Conservation (phyloP, 345 rosid species). For the Salix suchowensis region DNA sequence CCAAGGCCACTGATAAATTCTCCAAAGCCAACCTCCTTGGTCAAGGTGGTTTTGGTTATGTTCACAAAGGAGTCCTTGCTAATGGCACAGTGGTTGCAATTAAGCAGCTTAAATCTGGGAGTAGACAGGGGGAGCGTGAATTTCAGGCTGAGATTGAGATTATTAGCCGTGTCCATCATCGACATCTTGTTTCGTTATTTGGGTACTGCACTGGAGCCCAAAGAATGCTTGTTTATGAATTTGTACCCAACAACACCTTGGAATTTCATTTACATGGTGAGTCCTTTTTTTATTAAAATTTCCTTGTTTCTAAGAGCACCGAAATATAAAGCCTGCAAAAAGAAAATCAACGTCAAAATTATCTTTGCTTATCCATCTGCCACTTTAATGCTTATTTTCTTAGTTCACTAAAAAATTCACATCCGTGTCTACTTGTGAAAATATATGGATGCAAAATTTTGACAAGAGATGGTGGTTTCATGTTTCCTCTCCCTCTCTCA, state of each 20-base stretch:
- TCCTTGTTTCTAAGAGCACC: neutral
- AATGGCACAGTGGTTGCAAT: conserved; percentile 27
- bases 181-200: conserved; percentile 24
- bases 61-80: conserved; percentile 22
- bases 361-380: neutral
- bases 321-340: neutral
- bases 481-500: too few relatives aligned
- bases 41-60: conserved; percentile 32
- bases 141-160: conserved; percentile 31
- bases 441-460: too few relatives aligned
- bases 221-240: conserved; percentile 28
- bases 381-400: neutral
- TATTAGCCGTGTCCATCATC: conserved; percentile 23
- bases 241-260: conserved; percentile 23
- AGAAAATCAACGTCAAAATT: neutral
- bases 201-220: conserved; percentile 25
- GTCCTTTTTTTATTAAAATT: neutral
- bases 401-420: neutral
- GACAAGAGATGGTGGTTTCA: too few relatives aligned
- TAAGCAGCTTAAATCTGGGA: conserved; percentile 29
- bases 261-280: conserved; percentile 33
- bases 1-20: conserved; percentile 18
- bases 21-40: conserved; percentile 20
- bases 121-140: conserved; percentile 31
- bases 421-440: neutral